Evolutionary conservation across 1,139 yeast genomes (phyloP).

Genomic region (Sugiyamaella paludigena): DNA sequence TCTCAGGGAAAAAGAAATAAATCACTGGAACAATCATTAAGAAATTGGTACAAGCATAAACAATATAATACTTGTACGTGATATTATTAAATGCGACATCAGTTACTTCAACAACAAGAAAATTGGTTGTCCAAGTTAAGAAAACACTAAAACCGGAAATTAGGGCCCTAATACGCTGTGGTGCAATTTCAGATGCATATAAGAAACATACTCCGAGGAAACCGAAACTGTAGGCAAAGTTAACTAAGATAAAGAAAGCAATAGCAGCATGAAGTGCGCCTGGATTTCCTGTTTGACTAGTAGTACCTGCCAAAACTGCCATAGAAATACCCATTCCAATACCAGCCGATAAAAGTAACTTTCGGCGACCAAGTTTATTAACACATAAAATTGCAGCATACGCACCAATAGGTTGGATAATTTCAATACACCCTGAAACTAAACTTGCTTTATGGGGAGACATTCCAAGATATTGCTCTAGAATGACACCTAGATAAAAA

Average conservation of each 20-base stretch:
- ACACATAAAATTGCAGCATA: conserved; percentile 23
- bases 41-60: conserved; percentile 35
- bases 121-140: conserved; percentile 47
- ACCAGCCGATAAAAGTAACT: conserved; percentile 21
- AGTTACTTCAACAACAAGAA: conserved; percentile 44
- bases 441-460: conserved; percentile 40
- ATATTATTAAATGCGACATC: conserved; percentile 43
- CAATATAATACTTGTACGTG: conserved; percentile 37
- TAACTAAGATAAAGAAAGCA: conserved; percentile 25
- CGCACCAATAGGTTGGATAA: conserved; percentile 32
- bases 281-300: conserved; percentile 22
- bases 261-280: conserved; percentile 26
- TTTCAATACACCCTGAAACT: conserved; percentile 45
- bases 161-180: conserved; percentile 58
- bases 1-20: conserved; percentile 47
- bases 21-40: conserved; percentile 33
- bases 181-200: conserved; percentile 60
- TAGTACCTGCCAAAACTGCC: conserved; percentile 26
- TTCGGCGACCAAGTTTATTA: conserved; percentile 24
- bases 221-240: conserved; percentile 26
- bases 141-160: conserved; percentile 47
- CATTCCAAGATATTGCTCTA: conserved; percentile 44
- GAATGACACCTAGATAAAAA: conserved; percentile 38
- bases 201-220: conserved; percentile 27
- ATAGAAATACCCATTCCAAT: conserved; percentile 26